These are phyloP conservation scores for Diaporthe sp. DNA, from an alignment of 2,329 filamentous ascomycete species.

Conservation along the genomic window DNA sequence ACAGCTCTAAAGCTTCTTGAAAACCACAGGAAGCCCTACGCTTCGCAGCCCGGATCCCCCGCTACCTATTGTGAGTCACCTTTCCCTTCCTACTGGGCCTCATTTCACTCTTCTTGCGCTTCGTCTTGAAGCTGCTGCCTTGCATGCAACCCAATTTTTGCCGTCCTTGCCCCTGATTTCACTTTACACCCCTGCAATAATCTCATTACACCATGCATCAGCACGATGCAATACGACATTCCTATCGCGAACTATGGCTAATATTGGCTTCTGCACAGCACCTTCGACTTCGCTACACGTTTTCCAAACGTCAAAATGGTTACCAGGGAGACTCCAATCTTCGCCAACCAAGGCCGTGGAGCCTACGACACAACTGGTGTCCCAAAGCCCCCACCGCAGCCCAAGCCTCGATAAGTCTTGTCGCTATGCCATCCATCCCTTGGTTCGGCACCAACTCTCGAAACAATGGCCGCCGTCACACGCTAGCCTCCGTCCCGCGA, in stretches of 20 bases:
- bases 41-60: conserved; percentile 32
- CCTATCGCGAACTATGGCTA: conserved; percentile 36
- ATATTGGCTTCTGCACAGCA: conserved; percentile 36
- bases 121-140: conserved; percentile 29
- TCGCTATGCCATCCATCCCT: conserved; percentile 35
- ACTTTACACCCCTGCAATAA: conserved; percentile 33
- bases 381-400: conserved; percentile 48
- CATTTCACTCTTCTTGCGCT: neutral
- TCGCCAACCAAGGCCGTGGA: conserved; percentile 48
- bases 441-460: conserved; percentile 34
- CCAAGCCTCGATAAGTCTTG: conserved; percentile 46
- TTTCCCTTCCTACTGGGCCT: neutral
- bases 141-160: conserved; percentile 14
- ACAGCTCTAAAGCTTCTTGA: conserved; percentile 17
- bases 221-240: conserved; percentile 5
- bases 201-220: conserved; percentile 26
- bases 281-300: conserved; percentile 26
- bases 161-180: conserved; percentile 27
- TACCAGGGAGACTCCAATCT: conserved; percentile 42
- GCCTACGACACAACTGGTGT: conserved; percentile 52
- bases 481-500: conserved; percentile 30
- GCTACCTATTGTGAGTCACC: conserved; percentile 43
- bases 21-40: conserved; percentile 32
- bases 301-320: conserved; percentile 44
- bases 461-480: conserved; percentile 31